Evolutionary conservation across 768 basidiomycete species (phyloP), one percentile per base, ranked within the genome.

Genomic region (Hericium erinaceus): DNA sequence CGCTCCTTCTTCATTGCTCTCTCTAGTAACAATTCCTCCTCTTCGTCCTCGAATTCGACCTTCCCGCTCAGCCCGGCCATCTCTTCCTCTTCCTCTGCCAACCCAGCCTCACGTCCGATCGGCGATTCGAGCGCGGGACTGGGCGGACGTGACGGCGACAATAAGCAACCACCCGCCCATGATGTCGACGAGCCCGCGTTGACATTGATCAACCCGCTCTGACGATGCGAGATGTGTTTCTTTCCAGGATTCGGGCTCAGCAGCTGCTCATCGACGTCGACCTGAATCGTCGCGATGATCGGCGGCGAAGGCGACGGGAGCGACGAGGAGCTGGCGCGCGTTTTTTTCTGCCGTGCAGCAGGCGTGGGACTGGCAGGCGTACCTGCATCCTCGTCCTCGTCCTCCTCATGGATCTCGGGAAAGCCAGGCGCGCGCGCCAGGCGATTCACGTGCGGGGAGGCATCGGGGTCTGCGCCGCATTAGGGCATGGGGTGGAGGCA

Each of bases 111-210:
- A 61, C 78, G 70, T 48, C 81, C 76, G 26, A 74, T 63, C 33
- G 84, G 83, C 2, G 82, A 85, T 6, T 83, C 86, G 61, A 84
- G 82, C 2, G 84, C 83, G 3, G 86, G 87, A 61, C 85, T 89
- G 1, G 81, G 75, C 22, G 83, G 78, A 57, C 85, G 77, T 22
- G 75, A 74, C 22, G 77, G 65, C 22, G 76, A 63, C 15, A 74
- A 75, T 15, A 69, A 70, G 57, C 53, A 58, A 22, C 22, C 22
- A 22, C 22, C 22, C 22, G 22, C 22, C 22, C 22, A 22, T 22
- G 22, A 22, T 2, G 2, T 22, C 22, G 22, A 22, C 22, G 22
- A 22, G 22, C 22, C 22, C 22, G 22, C 22, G 60, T 70, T 61
- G 13, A 64, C 51, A 8, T 64, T 76, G 52, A 90, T 68, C 44